Conservation (phyloP, 1,284 basidiomycete genomes). For the Cutaneotrichosporon dermatis region DNA sequence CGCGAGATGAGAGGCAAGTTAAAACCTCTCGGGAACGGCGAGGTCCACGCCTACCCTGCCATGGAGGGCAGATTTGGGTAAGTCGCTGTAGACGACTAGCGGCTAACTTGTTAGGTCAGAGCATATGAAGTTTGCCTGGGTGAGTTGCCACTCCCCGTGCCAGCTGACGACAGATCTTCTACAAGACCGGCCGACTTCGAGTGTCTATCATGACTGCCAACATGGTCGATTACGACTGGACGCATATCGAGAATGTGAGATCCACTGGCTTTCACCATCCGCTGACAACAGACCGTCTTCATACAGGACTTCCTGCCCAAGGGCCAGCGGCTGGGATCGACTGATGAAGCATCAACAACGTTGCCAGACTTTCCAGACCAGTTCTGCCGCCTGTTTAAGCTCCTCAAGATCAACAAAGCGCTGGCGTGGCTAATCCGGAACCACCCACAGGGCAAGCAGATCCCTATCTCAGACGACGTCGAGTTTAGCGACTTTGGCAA, state of each 20-base stretch:
- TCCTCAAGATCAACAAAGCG: constrained; percentile 40
- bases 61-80: constrained; percentile 36
- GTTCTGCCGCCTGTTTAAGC: constrained; percentile 37
- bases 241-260: constrained; percentile 46
- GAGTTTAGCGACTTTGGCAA: constrained; percentile 23
- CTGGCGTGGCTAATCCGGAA: constrained; percentile 25
- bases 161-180: constrained; percentile 36
- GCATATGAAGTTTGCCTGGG: constrained; percentile 48
- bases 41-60: constrained; percentile 34
- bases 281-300: constrained; percentile 39
- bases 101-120: constrained; percentile 8
- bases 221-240: constrained; percentile 46
- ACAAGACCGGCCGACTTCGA: constrained; percentile 46
- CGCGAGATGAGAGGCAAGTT: constrained; percentile 30
- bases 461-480: constrained; percentile 24
- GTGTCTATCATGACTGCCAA: constrained; percentile 46
- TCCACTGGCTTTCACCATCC: not conserved
- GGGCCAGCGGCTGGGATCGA: not conserved
- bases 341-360: not conserved
- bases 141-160: constrained; percentile 12
- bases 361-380: constrained; percentile 34
- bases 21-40: constrained; percentile 26
- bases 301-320: constrained; percentile 45
- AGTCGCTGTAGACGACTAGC: constrained; percentile 5
- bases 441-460: constrained; percentile 28